phyloP scores from a whole-genome alignment of 2,329 filamentous ascomycete genomes.

The Calonectria pauciramosa region DNA sequence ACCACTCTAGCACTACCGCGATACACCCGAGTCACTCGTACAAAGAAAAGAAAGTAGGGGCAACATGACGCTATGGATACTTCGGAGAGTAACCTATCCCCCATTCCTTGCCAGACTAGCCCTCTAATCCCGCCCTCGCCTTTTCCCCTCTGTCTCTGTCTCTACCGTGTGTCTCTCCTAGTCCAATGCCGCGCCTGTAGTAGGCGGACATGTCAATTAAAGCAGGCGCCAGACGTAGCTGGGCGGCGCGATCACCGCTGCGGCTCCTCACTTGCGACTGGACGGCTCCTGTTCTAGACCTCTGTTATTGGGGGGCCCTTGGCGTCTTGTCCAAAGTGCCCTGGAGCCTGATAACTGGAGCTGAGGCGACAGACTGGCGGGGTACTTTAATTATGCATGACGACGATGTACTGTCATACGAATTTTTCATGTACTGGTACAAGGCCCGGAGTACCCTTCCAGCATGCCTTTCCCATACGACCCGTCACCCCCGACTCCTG shows the following conservation, averaged over 20 bases:
- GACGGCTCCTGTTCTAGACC: conserved; percentile 43
- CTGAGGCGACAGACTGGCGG: conserved; percentile 37
- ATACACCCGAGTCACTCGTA: conserved; percentile 44
- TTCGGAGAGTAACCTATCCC: conserved; percentile 31
- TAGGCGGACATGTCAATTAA: not conserved
- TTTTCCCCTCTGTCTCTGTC: not conserved
- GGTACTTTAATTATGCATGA: conserved; percentile 53
- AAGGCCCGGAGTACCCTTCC: conserved; percentile 44
- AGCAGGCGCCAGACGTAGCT: conserved; percentile 7
- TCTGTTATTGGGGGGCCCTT: conserved; percentile 21
- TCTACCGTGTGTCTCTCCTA: not conserved
- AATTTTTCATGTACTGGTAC: conserved; percentile 52
- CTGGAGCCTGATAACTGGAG: conserved; percentile 35
- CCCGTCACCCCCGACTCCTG: conserved; percentile 6
- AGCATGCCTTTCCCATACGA: conserved; percentile 28
- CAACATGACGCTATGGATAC: conserved; percentile 25
- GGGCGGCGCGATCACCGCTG: conserved; percentile 29
- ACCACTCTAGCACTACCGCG: conserved; percentile 38
- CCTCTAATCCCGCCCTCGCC: conserved; percentile 12
- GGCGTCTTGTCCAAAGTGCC: conserved; percentile 32
- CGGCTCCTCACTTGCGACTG: conserved; percentile 25
- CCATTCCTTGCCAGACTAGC: conserved; percentile 22
- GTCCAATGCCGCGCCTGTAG: conserved; percentile 1
- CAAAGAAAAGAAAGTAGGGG: conserved; percentile 25
- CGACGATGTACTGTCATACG: conserved; percentile 53